Evolutionary conservation across 164 flowering plant genomes (phyloP), one percentile per base, ranked within the genome.

Genomic region (Liquidambar formosana): DNA sequence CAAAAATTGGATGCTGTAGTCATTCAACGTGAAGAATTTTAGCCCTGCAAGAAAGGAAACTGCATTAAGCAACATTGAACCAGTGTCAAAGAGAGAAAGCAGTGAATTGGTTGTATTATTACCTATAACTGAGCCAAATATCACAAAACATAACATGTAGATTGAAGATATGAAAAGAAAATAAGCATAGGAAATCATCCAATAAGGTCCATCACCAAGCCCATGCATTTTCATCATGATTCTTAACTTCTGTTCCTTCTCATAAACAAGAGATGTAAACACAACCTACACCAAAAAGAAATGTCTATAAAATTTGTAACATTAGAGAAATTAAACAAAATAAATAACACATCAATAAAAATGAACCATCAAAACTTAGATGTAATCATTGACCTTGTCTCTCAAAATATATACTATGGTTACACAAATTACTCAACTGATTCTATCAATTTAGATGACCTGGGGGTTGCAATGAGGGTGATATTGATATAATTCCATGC

Each of bases 151-250:
- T 27, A 92, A 10, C 87, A 89, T 88, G 83, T 93, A 93, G 63
- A 82, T 52, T 11, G 69, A 48, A 71, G 98, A 91, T 69, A 91
- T 64, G 18, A 71, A 53, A 51, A 96, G 86, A 82, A 93, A 96
- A 73, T 93, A 96, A 71, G 86, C 81, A 82, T 96, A 92, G 57
- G 97, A 83, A 74, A 96, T 92, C 80, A 87, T 74, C 99, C 98
- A 93, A 75, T 96, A 96, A 43, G 98, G 96, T n/a, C 95, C 95
- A 78, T 96, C 98, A 26, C 98, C 96, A 78, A 96, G 99, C 22
- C 96, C 96, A 80, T 93, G 99, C 99, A 96, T 96, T 86, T 93
- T 96, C 99, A 96, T 96, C 98, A 96, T 96, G 67, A 93, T 89
- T 79, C 98, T 84, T 53, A 96, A 78, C 66, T 81, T 90, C 46